Evolutionary conservation across 495 filamentous ascomycete species (phyloP).

Genomic region (Podospora appendiculata): DNA sequence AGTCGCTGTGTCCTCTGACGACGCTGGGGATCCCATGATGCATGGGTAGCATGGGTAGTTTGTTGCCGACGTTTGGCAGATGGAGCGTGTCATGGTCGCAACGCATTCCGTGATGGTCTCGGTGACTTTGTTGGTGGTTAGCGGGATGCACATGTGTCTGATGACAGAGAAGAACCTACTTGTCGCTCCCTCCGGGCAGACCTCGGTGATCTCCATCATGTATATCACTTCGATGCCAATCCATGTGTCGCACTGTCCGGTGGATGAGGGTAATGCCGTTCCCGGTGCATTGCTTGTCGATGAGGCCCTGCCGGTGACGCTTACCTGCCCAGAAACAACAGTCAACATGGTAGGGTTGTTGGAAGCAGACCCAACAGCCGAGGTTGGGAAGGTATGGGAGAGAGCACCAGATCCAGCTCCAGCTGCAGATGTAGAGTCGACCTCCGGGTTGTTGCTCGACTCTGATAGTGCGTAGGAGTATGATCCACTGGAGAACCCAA

Average conservation of each 20-base stretch:
- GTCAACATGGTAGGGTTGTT: background rate
- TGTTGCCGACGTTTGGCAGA: constrained; percentile 27
- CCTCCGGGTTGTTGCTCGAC: too few relatives aligned
- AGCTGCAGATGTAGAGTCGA: too few relatives aligned
- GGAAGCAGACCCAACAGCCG: background rate
- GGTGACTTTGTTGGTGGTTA: constrained; percentile 9
- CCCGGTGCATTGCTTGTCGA: background rate
- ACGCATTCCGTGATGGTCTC: constrained; percentile 13
- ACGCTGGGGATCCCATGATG: constrained; percentile 12
- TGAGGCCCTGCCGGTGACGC: background rate
- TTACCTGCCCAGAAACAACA: background rate
- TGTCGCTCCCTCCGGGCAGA: constrained; percentile 22
- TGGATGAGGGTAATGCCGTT: constrained; percentile 3
- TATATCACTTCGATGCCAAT: constrained; percentile 33
- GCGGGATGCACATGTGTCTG: background rate
- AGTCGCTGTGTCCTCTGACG: constrained; percentile 19
- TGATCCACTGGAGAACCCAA: too few relatives aligned
- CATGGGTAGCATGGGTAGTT: constrained; percentile 33
- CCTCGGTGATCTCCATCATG: constrained; percentile 23
- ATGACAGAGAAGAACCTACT: constrained; percentile 2
- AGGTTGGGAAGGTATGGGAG: background rate
- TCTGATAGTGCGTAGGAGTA: too few relatives aligned
- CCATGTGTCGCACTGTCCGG: constrained; percentile 18
- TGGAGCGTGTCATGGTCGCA: constrained; percentile 27
- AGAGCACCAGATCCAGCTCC: background rate